Conservation (phyloP, 1,139 yeast genomes). For the Nakaseomyces delphensis region DNA sequence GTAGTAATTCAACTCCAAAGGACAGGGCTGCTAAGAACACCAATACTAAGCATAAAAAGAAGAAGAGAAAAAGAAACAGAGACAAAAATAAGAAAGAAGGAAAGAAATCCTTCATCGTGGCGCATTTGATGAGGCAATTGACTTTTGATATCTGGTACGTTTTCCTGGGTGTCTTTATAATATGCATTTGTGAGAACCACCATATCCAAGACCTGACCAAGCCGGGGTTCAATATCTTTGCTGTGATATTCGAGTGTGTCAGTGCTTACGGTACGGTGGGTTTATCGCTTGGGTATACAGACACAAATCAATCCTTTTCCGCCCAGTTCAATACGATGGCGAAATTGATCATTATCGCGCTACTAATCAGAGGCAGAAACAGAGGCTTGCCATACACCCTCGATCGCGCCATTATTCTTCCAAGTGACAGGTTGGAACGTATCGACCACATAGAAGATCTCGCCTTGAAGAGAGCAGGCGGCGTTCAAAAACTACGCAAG, state of each 20-base stretch:
- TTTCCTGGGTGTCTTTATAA: conserved; percentile 72
- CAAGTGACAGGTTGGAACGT: conserved; percentile 57
- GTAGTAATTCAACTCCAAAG: neutral
- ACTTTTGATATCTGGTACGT: conserved; percentile 95
- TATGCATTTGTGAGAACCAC: conserved; percentile 76
- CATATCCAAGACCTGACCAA: conserved; percentile 41
- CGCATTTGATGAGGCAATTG: conserved; percentile 84
- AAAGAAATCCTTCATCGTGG: conserved; percentile 58
- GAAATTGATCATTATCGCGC: conserved; percentile 74
- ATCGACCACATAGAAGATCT: conserved; percentile 62
- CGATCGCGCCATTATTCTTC: conserved; percentile 89
- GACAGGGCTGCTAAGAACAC: conserved; percentile 1
- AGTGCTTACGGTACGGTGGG: conserved; percentile 98
- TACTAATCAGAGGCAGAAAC: conserved; percentile 92
- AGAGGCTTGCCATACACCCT: conserved; percentile 92
- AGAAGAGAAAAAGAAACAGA: conserved; percentile 8
- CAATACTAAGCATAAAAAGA: conserved; percentile 6
- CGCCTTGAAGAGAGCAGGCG: conserved; percentile 11
- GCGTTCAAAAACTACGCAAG: neutral
- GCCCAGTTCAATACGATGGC: conserved; percentile 66
- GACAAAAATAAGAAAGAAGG: conserved; percentile 6
- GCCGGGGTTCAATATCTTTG: conserved; percentile 56
- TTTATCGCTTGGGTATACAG: conserved; percentile 73
- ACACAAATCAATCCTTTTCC: conserved; percentile 56
- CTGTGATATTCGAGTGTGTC: conserved; percentile 74